phyloP scores from a whole-genome alignment of 768 basidiomycete species.

The Exsudoporus frostii region DNA sequence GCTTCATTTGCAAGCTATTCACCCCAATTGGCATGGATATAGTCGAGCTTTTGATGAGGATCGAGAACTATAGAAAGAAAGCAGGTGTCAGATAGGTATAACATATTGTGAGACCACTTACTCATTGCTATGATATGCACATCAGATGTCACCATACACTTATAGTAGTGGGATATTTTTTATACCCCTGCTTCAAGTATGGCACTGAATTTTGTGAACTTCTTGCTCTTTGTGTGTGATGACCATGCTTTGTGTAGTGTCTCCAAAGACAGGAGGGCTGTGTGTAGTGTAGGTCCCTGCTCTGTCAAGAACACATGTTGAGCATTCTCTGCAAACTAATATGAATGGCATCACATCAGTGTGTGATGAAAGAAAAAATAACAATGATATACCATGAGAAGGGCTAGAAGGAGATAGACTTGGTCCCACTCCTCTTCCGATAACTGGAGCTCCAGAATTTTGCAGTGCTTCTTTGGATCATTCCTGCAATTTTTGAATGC shows the following conservation, averaged over 20 bases:
- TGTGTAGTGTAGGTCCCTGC: not conserved
- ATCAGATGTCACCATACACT: not conserved
- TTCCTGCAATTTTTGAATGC: not conserved
- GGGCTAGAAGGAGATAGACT: not conserved
- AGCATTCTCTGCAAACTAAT: conserved; percentile 7
- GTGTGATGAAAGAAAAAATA: not conserved
- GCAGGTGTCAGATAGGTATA: not conserved
- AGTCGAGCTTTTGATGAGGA: conserved; percentile 4
- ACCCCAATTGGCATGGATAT: conserved; percentile 2
- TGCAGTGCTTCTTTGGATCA: not conserved
- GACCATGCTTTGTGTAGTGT: conserved; percentile 7
- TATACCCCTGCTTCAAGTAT: not conserved
- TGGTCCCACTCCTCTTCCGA: not conserved
- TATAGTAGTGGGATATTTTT: conserved; percentile 4
- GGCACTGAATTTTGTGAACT: not conserved
- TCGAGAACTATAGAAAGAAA: not conserved
- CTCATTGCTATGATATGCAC: conserved; percentile 6
- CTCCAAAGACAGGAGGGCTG: not conserved
- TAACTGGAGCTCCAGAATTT: not conserved
- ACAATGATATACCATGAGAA: not conserved
- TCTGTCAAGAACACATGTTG: conserved; percentile 5
- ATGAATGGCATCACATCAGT: not conserved
- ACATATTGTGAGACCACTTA: not conserved
- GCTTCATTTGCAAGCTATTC: not conserved
- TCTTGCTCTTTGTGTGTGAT: not conserved